Percentiles rank a stretch among this genome's conserved stretches.
These are phyloP conservation scores for Penicillium sp. DNA, from an alignment of 2,329 filamentous ascomycete genomes.

Conservation along the genomic window DNA sequence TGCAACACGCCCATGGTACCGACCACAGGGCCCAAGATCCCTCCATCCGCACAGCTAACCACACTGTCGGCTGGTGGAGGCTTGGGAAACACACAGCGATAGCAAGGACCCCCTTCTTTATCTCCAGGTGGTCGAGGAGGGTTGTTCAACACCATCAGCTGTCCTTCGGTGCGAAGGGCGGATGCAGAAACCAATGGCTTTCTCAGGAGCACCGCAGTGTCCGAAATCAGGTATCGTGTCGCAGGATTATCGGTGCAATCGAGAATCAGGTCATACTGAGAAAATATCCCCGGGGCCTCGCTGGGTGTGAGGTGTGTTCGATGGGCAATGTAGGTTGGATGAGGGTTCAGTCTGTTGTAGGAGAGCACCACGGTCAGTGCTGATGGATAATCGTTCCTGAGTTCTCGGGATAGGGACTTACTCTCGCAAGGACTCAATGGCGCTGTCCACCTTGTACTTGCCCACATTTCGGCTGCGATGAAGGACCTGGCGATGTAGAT, in stretches of 20 bases:
- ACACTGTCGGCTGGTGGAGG: conserved; percentile 83
- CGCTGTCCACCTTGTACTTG: conserved; percentile 78
- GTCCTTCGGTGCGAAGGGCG: conserved; percentile 83
- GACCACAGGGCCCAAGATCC: conserved; percentile 88
- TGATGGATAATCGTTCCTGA: neutral
- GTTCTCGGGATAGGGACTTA: conserved; percentile 35
- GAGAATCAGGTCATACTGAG: conserved; percentile 76
- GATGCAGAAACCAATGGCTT: conserved; percentile 88
- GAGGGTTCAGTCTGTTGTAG: conserved; percentile 67
- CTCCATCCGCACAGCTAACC: conserved; percentile 86
- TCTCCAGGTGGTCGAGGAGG: conserved; percentile 66
- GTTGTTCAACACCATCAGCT: conserved; percentile 84
- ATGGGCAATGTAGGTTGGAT: conserved; percentile 65
- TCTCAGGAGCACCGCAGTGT: conserved; percentile 76
- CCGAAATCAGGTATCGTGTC: conserved; percentile 88
- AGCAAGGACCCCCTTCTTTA: conserved; percentile 73
- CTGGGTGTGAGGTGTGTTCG: conserved; percentile 65
- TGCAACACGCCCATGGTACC: conserved; percentile 92
- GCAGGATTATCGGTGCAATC: conserved; percentile 96
- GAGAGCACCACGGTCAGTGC: conserved; percentile 11
- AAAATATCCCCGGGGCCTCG: conserved; percentile 67
- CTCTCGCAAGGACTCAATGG: conserved; percentile 60
- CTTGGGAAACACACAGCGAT: conserved; percentile 86
- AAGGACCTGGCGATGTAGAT: conserved; percentile 88
- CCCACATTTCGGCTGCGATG: conserved; percentile 73